Percentiles rank a stretch among this genome's conserved stretches.
These are phyloP conservation scores for Xylaria palmicola DNA, from an alignment of 495 filamentous ascomycete species.

Conservation along the genomic window DNA sequence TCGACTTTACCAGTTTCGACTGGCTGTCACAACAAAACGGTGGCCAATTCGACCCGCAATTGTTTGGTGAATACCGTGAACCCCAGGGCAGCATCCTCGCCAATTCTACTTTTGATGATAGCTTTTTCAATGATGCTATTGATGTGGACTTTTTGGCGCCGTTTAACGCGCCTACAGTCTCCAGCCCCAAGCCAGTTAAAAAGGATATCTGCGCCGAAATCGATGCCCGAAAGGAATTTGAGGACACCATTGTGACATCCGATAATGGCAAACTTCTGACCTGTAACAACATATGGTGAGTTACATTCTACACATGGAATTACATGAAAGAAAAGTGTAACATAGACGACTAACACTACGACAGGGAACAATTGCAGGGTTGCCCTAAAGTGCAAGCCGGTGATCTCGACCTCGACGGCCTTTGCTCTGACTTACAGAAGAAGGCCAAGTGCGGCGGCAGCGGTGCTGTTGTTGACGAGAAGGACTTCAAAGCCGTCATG, in stretches of 20 bases:
- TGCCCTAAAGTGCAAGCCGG: conserved; percentile 84
- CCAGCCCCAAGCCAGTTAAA: conserved; percentile 51
- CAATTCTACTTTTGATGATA: conserved; percentile 62
- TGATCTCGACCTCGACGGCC: conserved; percentile 86
- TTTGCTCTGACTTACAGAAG: conserved; percentile 90
- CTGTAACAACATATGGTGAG: conserved; percentile 93
- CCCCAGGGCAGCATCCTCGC: conserved; percentile 71
- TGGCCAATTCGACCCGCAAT: conserved; percentile 84
- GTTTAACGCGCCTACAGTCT: conserved; percentile 61
- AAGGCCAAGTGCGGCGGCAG: conserved; percentile 95
- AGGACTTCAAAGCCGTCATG: conserved; percentile 81
- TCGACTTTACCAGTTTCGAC: conserved; percentile 57
- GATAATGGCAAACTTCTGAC: conserved; percentile 62
- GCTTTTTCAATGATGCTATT: conserved; percentile 89
- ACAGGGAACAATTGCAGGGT: conserved; percentile 88
- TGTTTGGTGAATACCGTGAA: conserved; percentile 94
- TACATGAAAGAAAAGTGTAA: conserved; percentile 16
- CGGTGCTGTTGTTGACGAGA: conserved; percentile 87
- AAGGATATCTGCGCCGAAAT: conserved; percentile 71
- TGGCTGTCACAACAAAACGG: conserved; percentile 83
- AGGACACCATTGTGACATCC: conserved; percentile 59
- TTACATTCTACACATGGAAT: conserved; percentile 14
- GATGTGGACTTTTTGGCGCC: conserved; percentile 73
- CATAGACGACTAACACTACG: background rate
- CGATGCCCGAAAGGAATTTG: conserved; percentile 67